Evolutionary conservation across 768 basidiomycete species (phyloP), one percentile per base, ranked within the genome.

Genomic region (Trametopsis cervina): DNA sequence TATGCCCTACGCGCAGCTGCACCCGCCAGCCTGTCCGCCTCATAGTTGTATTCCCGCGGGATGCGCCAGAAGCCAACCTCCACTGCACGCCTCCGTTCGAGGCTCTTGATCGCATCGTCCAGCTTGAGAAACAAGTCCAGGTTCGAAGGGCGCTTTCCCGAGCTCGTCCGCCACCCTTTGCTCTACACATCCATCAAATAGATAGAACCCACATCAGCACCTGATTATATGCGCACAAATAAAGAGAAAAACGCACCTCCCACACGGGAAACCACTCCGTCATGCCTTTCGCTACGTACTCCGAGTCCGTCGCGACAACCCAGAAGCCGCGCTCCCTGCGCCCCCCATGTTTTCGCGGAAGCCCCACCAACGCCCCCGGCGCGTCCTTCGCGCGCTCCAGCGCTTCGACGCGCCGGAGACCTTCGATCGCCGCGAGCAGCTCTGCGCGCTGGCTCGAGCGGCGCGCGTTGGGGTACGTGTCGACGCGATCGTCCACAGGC

Each of bases 181-280:
- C n/a, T n/a, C n/a, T n/a, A n/a, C n/a, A n/a, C n/a, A n/a, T n/a
- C n/a, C n/a, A n/a, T n/a, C n/a, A n/a, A n/a, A n/a, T n/a, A n/a
- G n/a, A n/a, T n/a, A n/a, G n/a, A n/a, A n/a, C n/a, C n/a, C n/a
- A n/a, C n/a, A n/a, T n/a, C n/a, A n/a, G n/a, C n/a, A n/a, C n/a
- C n/a, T n/a, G n/a, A n/a, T n/a, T n/a, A n/a, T n/a, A n/a, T n/a
- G n/a, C n/a, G n/a, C n/a, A n/a, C n/a, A n/a, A n/a, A n/a, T n/a
- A n/a, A n/a, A n/a, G n/a, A n/a, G n/a, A n/a, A n/a, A n/a, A n/a
- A 48, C 55, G 17, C 27, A 62, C 65, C 59, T 62, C 61, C 66
- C 65, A 70, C 24, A 24, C n/a, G 2, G 61, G 65, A 40, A 65
- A 52, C 65, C 64, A 68, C 50, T 69, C 60, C 1, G 67, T 65